Evolutionary conservation across 2,329 filamentous ascomycete genomes (phyloP).

Genomic region (Colletotrichum ledebouriae): DNA sequence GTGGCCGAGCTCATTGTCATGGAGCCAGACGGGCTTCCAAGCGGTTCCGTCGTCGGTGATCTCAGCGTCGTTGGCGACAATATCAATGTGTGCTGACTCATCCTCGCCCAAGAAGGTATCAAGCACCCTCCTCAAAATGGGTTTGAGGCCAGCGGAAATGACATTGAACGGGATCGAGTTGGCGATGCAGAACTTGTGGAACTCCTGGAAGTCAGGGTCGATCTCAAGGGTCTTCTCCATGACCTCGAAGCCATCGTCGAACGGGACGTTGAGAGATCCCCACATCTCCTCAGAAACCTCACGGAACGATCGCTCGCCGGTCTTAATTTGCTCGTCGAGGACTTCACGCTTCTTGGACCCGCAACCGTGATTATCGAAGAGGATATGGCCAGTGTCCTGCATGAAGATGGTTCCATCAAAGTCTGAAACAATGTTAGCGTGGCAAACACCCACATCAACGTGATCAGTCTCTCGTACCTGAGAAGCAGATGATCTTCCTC

Average conservation of each 20-base stretch:
- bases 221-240: conserved; percentile 74
- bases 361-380: conserved; percentile 76
- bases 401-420: conserved; percentile 81
- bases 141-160: conserved; percentile 77
- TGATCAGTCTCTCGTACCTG: conserved; percentile 55
- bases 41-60: conserved; percentile 69
- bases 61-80: conserved; percentile 76
- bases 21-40: conserved; percentile 77
- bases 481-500: conserved; percentile 71
- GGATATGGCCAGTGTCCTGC: conserved; percentile 77
- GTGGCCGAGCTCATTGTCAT: conserved; percentile 74
- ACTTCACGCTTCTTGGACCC: conserved; percentile 66
- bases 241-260: conserved; percentile 75
- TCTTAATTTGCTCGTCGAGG: conserved; percentile 74
- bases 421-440: conserved; percentile 58
- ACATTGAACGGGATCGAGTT: conserved; percentile 77
- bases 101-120: conserved; percentile 76
- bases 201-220: conserved; percentile 72
- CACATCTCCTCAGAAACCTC: conserved; percentile 82
- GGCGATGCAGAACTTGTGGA: conserved; percentile 74
- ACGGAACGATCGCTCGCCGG: conserved; percentile 74
- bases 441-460: background rate
- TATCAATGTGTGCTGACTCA: conserved; percentile 70
- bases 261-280: conserved; percentile 75
- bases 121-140: conserved; percentile 71